phyloP scores from a whole-genome alignment of 2,329 filamentous ascomycete genomes.

The Ophiocordyceps camponoti-leonardi region DNA sequence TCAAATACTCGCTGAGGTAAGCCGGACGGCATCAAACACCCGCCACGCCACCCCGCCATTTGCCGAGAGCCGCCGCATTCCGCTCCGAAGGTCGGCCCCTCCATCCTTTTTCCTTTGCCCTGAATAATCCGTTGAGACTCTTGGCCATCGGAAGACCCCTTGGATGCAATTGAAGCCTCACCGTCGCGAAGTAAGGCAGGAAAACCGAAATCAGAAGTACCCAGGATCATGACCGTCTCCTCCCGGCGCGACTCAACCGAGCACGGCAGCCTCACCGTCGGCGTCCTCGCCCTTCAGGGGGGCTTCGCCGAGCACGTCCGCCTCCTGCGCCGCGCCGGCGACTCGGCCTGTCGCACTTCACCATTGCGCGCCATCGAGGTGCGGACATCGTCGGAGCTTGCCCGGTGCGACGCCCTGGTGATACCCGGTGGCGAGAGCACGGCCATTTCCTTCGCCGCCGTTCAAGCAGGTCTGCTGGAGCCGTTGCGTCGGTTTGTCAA shows the following conservation, averaged over 20 bases:
- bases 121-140: too few relatives aligned
- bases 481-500: constrained; percentile 83
- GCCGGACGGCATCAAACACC: not conserved
- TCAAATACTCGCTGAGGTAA: too few relatives aligned
- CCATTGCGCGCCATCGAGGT: constrained; percentile 58
- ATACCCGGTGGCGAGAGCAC: constrained; percentile 93
- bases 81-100: not conserved
- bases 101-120: too few relatives aligned
- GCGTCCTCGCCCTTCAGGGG: constrained; percentile 66
- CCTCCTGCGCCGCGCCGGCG: constrained; percentile 52
- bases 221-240: constrained; percentile 5
- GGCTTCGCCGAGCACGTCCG: constrained; percentile 80
- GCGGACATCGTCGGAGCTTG: constrained; percentile 55
- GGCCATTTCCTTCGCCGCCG: constrained; percentile 76
- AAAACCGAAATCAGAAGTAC: not conserved
- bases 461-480: constrained; percentile 63
- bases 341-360: constrained; percentile 33
- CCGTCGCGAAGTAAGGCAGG: not conserved
- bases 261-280: constrained; percentile 27
- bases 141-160: not conserved
- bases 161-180: not conserved
- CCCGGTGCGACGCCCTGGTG: constrained; percentile 63
- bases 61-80: not conserved
- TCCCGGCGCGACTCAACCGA: constrained; percentile 1
- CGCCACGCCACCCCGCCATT: not conserved